These are phyloP conservation scores for Roridomyces roridus DNA, from an alignment of 768 basidiomycete species.

Conservation along the genomic window DNA sequence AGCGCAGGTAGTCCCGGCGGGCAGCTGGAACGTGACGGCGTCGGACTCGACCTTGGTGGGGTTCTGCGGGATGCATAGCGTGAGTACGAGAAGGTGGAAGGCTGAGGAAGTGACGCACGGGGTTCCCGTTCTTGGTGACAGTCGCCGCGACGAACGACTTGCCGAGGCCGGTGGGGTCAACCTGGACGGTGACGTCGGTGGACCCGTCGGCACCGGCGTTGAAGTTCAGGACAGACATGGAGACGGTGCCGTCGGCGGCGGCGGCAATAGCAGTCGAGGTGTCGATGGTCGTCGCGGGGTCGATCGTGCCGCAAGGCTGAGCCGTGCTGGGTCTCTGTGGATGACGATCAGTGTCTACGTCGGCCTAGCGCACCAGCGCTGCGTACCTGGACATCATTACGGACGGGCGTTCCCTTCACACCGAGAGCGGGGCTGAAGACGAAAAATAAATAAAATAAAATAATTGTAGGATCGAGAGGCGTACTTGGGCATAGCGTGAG, in stretches of 20 bases:
- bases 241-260: constrained; percentile 36
- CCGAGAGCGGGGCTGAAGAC: constrained; percentile 17
- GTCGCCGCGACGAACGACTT: constrained; percentile 25
- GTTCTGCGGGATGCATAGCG: constrained; percentile 35
- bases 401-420: constrained; percentile 20
- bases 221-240: constrained; percentile 37
- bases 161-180: constrained; percentile 23
- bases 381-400: constrained; percentile 18
- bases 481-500: constrained; percentile 21
- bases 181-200: constrained; percentile 17
- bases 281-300: constrained; percentile 24
- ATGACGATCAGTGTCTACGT: too few relatives aligned
- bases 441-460: background rate
- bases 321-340: constrained; percentile 20
- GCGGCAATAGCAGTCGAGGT: constrained; percentile 26
- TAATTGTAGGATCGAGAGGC: background rate
- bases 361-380: too few relatives aligned
- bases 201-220: constrained; percentile 33
- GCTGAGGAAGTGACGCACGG: constrained; percentile 4
- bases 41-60: constrained; percentile 45
- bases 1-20: constrained; percentile 55
- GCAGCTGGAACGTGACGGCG: constrained; percentile 49
- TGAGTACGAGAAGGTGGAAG: background rate
- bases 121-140: constrained; percentile 25
- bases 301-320: constrained; percentile 23